A percentile compares a stretch with the other conserved stretches of the same genome.
Conservation (phyloP, 2,329 filamentous ascomycete species). For the Nakataea oryzae region DNA sequence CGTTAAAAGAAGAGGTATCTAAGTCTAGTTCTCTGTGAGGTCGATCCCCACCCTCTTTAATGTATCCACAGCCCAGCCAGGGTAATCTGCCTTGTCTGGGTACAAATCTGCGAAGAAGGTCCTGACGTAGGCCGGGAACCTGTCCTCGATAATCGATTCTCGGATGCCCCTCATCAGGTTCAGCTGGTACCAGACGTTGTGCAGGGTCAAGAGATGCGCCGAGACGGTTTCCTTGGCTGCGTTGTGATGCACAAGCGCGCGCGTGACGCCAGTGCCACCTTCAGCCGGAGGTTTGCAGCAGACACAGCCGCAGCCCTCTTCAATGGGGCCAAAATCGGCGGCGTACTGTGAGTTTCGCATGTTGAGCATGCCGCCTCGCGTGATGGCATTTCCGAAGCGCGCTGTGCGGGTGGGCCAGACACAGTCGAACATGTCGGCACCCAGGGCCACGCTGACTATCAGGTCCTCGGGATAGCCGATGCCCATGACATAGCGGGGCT, state of each 20-base stretch:
- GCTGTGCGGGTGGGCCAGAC: conserved; percentile 97
- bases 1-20: background rate
- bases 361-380: conserved; percentile 70
- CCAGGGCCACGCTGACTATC: conserved; percentile 83
- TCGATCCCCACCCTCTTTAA: conserved; percentile 73
- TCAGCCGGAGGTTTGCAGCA: conserved; percentile 60
- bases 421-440: conserved; percentile 99
- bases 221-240: conserved; percentile 91
- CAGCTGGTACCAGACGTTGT: conserved; percentile 91
- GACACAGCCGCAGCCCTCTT: conserved; percentile 70
- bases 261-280: conserved; percentile 70
- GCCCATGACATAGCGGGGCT: conserved; percentile 98
- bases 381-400: conserved; percentile 91
- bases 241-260: conserved; percentile 86
- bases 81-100: conserved; percentile 54
- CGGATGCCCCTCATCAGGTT: conserved; percentile 69
- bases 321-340: conserved; percentile 72
- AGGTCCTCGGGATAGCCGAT: conserved; percentile 96
- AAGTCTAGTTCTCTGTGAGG: conserved; percentile 32
- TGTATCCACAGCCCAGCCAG: conserved; percentile 75
- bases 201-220: conserved; percentile 75
- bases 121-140: conserved; percentile 67
- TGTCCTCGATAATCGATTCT: conserved; percentile 69
- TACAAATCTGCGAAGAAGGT: conserved; percentile 72
- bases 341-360: conserved; percentile 67